Evolutionary conservation across 169 alveolate genomes (phyloP), one percentile per base, ranked within the genome.

Genomic region (Plasmodium falciparum): DNA sequence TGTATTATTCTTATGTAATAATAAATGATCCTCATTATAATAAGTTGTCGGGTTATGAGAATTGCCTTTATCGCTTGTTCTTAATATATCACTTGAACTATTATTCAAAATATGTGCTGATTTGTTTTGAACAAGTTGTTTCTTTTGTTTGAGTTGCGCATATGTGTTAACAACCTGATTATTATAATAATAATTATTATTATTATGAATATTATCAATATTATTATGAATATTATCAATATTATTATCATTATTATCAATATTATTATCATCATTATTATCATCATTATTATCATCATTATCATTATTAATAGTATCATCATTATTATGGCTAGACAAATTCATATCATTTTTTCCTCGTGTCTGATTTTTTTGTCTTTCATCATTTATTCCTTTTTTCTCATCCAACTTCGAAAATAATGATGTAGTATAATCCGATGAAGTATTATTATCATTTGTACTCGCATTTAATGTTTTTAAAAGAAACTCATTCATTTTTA

Each of bases 401-500:
- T 62, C 67, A 20, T 75, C 88, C 17, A 9, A 62, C 3, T 73
- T 59, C 4, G 13, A 45, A 56, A 47, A 73, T 8, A 70, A 26
- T 24, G 4, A 47, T 13, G 29, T 29, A 45, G 54, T 22, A 54
- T 39, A 26, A 15, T 61, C 54, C 13, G 70, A 50, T 4, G 74
- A 65, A 15, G 24, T 58, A 58, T 29, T 24, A 17, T 58, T 33
- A 17, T 49, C 70, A 7, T 26, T 4, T 0, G 86, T 24, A 29
- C 59, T 62, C 0, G 63, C 33, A 58, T 78, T 67, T 20, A 78
- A 66, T 6, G 89, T 78, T 26, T 52, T 78, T 49, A 66, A 78
- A 65, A 78, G 58, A 1, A 65, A 24, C 12, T 78, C 89, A 13
- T 58, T 78, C n/a, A 63, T 78, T 22, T 78, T 65, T 49, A 39